phyloP scores from a whole-genome alignment of 495 filamentous ascomycete genomes.

The Xylaria grammica region DNA sequence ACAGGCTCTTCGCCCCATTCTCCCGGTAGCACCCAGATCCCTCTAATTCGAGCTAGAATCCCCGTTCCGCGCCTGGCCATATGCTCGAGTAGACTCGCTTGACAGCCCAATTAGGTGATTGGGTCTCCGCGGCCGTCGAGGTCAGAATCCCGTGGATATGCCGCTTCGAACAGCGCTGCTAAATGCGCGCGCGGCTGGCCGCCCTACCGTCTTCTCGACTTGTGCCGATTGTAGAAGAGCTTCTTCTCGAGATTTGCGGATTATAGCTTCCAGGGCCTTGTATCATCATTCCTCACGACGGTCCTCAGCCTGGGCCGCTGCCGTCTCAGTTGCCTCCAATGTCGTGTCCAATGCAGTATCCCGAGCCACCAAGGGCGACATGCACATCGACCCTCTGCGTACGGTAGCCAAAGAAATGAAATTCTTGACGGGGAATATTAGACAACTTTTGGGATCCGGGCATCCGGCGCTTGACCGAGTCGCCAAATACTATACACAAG shows the following conservation, averaged over 20 bases:
- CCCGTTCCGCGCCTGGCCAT: background rate
- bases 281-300: conserved; percentile 46
- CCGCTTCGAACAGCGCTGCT: conserved; percentile 47
- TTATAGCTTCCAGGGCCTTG: conserved; percentile 39
- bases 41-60: conserved; percentile 4
- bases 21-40: background rate
- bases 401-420: conserved; percentile 95
- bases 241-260: conserved; percentile 38
- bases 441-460: conserved; percentile 84
- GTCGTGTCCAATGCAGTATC: conserved; percentile 73
- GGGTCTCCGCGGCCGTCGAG: conserved; percentile 25
- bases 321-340: conserved; percentile 78
- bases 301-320: conserved; percentile 57
- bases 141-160: conserved; percentile 34
- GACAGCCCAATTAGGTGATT: conserved; percentile 29
- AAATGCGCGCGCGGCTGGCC: conserved; percentile 32
- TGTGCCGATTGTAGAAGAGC: conserved; percentile 46
- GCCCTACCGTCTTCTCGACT: conserved; percentile 33
- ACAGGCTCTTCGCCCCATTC: background rate
- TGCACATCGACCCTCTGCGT: conserved; percentile 74
- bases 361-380: conserved; percentile 58
- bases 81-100: conserved; percentile 14
- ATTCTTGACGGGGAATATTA: conserved; percentile 86
- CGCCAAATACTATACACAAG: conserved; percentile 97
- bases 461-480: conserved; percentile 93